Conservation (phyloP, 495 filamentous ascomycete species). For the Monascus purpureus region DNA sequence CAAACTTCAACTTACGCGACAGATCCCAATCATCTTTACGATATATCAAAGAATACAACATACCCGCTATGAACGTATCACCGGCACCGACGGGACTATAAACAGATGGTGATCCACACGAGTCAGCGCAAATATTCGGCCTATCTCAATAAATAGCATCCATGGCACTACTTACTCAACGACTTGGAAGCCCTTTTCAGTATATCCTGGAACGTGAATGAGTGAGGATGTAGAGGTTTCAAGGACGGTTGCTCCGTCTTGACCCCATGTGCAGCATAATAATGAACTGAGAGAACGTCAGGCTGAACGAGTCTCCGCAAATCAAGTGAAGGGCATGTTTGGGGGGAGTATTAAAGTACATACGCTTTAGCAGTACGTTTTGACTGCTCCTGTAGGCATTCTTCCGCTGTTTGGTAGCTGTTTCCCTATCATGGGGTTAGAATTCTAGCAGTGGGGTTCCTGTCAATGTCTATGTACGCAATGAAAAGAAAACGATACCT, state of each 20-base stretch:
- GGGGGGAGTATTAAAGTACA: too few species aligned
- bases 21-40: conserved; percentile 37
- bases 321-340: too few species aligned
- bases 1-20: conserved; percentile 41
- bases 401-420: conserved; percentile 33
- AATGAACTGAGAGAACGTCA: conserved; percentile 42
- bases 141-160: not conserved
- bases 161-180: conserved; percentile 43
- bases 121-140: too few species aligned
- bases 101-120: conserved; percentile 41
- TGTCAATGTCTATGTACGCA: conserved; percentile 3
- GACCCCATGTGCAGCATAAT: conserved; percentile 56
- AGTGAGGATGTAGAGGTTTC: conserved; percentile 21
- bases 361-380: conserved; percentile 29
- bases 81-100: conserved; percentile 37
- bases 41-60: conserved; percentile 46
- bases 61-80: conserved; percentile 62
- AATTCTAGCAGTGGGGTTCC: not conserved
- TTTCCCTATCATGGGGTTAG: conserved; percentile 17
- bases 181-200: conserved; percentile 24
- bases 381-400: conserved; percentile 35
- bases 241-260: conserved; percentile 40
- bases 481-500: conserved; percentile 31
- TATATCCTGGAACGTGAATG: conserved; percentile 32
- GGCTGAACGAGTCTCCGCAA: too few species aligned